Conservation (phyloP, 305 asterid genomes). For the Lippia alba region DNA sequence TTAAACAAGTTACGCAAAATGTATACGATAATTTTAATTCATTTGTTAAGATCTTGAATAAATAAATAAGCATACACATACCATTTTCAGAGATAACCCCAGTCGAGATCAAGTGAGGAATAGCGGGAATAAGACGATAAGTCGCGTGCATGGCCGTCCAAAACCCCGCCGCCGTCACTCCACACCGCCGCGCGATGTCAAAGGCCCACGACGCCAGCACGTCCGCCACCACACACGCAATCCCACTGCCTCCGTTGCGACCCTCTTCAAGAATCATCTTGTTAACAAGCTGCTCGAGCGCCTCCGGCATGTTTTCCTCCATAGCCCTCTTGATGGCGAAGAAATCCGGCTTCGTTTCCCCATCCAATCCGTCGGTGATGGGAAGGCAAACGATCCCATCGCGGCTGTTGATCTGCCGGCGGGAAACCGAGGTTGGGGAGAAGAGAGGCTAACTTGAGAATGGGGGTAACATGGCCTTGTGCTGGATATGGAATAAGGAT, state of each 20-base stretch:
- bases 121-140: constrained; percentile 57
- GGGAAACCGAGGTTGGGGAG: constrained; percentile 50
- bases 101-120: constrained; percentile 55
- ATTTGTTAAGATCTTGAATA: constrained; percentile 30
- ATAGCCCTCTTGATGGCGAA: constrained; percentile 66
- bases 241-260: constrained; percentile 30
- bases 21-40: neutral
- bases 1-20: neutral
- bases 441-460: constrained; percentile 62
- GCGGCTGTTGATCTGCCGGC: constrained; percentile 46
- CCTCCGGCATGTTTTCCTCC: constrained; percentile 73
- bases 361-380: constrained; percentile 53
- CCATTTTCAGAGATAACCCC: constrained; percentile 68
- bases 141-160: constrained; percentile 88
- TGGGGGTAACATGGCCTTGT: constrained; percentile 89
- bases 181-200: constrained; percentile 52
- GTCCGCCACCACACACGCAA: constrained; percentile 66
- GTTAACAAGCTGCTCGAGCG: constrained; percentile 42
- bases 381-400: constrained; percentile 47
- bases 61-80: constrained; percentile 42
- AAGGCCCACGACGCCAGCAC: constrained; percentile 78
- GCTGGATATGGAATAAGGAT: constrained; percentile 83
- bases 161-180: constrained; percentile 69
- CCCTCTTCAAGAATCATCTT: constrained; percentile 19
- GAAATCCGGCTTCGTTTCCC: constrained; percentile 48